A percentile compares a stretch with the other conserved stretches of the same genome.
Evolutionary conservation across 2,329 filamentous ascomycete genomes (phyloP).

Genomic region (Talaromyces sp.): DNA sequence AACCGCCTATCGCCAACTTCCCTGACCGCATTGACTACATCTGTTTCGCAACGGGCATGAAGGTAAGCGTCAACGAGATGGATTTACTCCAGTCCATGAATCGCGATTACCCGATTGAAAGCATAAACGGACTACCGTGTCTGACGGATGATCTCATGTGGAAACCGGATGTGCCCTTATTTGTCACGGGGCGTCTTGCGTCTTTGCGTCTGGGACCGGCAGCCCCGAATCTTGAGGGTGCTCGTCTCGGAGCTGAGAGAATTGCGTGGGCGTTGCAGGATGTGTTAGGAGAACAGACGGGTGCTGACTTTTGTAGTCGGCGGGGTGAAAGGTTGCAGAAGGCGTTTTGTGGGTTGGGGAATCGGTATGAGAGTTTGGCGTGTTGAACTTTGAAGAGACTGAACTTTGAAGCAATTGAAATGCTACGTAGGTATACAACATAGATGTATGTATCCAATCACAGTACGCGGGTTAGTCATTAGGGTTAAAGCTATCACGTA

Average conservation of each 20-base stretch:
- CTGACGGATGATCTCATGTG: constrained; percentile 73
- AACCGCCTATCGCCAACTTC: constrained; percentile 49
- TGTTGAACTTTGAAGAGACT: too few species aligned
- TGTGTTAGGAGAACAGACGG: constrained; percentile 35
- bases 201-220: constrained; percentile 65
- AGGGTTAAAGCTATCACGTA: too few species aligned
- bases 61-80: constrained; percentile 57
- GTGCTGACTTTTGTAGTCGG: constrained; percentile 17
- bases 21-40: constrained; percentile 57
- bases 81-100: constrained; percentile 59
- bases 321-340: constrained; percentile 24
- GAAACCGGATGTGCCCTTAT: constrained; percentile 66
- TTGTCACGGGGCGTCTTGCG: constrained; percentile 64
- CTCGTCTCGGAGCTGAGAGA: constrained; percentile 66
- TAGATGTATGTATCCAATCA: neutral
- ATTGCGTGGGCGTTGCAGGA: constrained; percentile 67
- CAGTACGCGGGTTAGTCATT: neutral
- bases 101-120: constrained; percentile 56
- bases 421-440: neutral
- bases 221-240: constrained; percentile 68
- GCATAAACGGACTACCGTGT: constrained; percentile 63
- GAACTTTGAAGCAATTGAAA: neutral
- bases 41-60: constrained; percentile 70
- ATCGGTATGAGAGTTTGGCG: constrained; percentile 32
- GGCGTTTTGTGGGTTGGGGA: constrained; percentile 38